A percentile compares a stretch with the other conserved stretches of the same genome.
Conservation (phyloP, 495 filamentous ascomycete species). For the Lasiosphaeria ovina region DNA sequence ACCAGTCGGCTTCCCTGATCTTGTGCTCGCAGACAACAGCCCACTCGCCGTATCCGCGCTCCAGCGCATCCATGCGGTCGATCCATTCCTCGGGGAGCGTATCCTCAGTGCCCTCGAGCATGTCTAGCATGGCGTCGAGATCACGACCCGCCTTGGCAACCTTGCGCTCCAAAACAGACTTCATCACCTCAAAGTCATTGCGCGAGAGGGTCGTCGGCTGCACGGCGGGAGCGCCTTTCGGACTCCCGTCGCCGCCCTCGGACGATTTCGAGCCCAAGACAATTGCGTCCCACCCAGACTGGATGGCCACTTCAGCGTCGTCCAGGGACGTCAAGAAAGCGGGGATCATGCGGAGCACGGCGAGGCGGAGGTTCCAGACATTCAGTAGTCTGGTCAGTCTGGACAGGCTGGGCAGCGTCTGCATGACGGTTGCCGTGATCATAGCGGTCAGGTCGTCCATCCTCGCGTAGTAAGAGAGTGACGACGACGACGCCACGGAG, state of each 20-base stretch:
- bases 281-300: conserved; percentile 62
- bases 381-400: conserved; percentile 65
- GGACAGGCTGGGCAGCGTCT: conserved; percentile 79
- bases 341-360: conserved; percentile 70
- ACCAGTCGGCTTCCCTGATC: conserved; percentile 36
- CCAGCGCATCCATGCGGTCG: conserved; percentile 75
- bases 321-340: conserved; percentile 64
- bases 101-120: conserved; percentile 77
- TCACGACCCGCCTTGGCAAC: conserved; percentile 67
- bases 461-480: conserved; percentile 48
- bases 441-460: conserved; percentile 87
- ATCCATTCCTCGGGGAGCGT: conserved; percentile 85
- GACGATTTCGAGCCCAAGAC: conserved; percentile 14
- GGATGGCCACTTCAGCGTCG: conserved; percentile 59
- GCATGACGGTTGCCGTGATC: conserved; percentile 82
- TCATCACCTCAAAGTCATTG: conserved; percentile 60
- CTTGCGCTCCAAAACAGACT: conserved; percentile 61
- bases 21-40: conserved; percentile 45
- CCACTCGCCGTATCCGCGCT: conserved; percentile 80
- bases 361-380: conserved; percentile 73
- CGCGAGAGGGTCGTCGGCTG: conserved; percentile 36
- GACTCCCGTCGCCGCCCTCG: conserved; percentile 5
- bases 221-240: conserved; percentile 4
- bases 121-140: conserved; percentile 81
- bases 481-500: conserved; percentile 40